Evolutionary conservation across 805 yeast species (phyloP), one percentile per base, ranked within the genome.

Genomic region (Ogataea corticis): DNA sequence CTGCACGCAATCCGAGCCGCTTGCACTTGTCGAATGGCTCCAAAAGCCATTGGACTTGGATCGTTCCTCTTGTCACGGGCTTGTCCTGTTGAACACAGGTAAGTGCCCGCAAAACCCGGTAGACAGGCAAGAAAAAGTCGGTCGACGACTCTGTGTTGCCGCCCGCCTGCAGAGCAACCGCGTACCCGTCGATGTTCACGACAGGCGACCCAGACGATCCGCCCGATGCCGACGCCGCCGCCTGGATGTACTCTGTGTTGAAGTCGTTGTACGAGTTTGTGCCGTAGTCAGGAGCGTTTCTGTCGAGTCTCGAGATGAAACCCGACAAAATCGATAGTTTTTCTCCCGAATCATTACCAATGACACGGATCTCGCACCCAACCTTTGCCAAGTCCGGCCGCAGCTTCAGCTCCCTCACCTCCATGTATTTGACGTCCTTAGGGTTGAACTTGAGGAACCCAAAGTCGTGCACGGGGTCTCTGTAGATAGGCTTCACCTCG

Each of bases 131-230:
- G 61, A 91, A 91, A 69, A 87, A 91, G 68, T 91, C 97, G 0
- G 97, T 91, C 0, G 97, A 87, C 1, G 96, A 91, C 54, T 87
- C 94, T 1, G 90, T 79, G 6, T 87, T 80, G 2, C 97, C 97
- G 59, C 97, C 97, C 2, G 97, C 97, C 66, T 89, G 96, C 42
- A 91, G 69, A 0, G 97, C 97, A 15, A 91, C 87, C 0, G 92
- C 96, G 58, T 80, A 67, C 2, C 97, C 97, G 55, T 86, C 84
- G 35, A 85, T 81, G 63, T 89, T 85, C 2, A 91, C 96, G n/a
- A 91, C 97, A 0, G 97, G 97, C 3, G 96, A 88, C 7, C 97
- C 97, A 39, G 94, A 84, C 3, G 96, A 89, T 2, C 97, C 97
- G 25, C 97, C 97, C 14, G 96, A 85, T 0, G 97, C 96, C 48